Evolutionary conservation across 1,139 yeast species (phyloP), one percentile per base, ranked within the genome.

Genomic region (Candida albicans): DNA sequence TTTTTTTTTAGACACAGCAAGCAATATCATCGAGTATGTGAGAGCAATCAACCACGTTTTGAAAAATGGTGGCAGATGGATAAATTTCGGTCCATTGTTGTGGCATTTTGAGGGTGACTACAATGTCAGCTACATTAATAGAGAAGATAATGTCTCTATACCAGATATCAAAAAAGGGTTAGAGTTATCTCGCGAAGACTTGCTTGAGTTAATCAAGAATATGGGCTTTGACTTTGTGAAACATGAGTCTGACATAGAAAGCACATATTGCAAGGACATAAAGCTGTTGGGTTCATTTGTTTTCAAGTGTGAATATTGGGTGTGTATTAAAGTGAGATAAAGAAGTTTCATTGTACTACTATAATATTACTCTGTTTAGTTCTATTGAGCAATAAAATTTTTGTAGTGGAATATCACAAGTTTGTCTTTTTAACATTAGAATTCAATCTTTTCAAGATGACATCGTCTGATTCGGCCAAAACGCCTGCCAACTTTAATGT

Each of bases 21-120:
- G 81, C 13, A 86, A 89, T 56, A 69, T 89, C 14, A 71, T 88
- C 35, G 87, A 84, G 41, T 88, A 89, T 48, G 50, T 90, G 36
- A 75, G 72, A 44, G 68, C 88, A 0, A 77, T 90, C 1, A 59
- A 69, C 14, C 70, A 81, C 49, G 68, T 79, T 15, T 58, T 88
- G 44, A 68, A 68, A 38, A 59, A 68, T 0, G 77, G 77, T 6
- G 95, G 95, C 0, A 52, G 67, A 11, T 89, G 96, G 96, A 70
- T 88, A 44, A 90, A 90, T 60, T 79, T 84, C 54, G 97, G 96
- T 0, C 96, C 96, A 0, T 65, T 89, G 25, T 63, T 86, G 42
- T 89, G 96, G 95, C 96, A 90, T 62, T 84, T 79, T 57, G 96
- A 87, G 55, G 80, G 79, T 43, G 79, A 77, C 39, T 64, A 60